phyloP scores from a whole-genome alignment of 257 asterid species.

The Gentiana straminea region DNA sequence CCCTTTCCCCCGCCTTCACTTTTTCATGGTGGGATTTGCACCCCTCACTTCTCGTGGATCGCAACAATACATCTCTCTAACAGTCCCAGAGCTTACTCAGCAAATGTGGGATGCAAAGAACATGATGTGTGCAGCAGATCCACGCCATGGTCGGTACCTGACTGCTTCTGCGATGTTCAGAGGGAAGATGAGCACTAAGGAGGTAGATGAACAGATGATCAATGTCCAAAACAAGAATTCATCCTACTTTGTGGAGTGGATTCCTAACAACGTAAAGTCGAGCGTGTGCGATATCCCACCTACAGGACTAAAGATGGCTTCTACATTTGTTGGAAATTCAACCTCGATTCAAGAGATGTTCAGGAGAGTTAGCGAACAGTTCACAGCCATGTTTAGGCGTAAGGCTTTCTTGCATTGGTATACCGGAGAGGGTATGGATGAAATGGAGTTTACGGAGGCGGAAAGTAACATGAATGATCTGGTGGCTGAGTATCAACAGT shows the following conservation, averaged over 20 bases:
- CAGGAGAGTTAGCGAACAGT: constrained; percentile 85
- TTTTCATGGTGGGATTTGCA: constrained; percentile 91
- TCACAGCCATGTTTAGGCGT: constrained; percentile 82
- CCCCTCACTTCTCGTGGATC: constrained; percentile 89
- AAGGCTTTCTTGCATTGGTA: constrained; percentile 96
- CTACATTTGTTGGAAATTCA: constrained; percentile 71
- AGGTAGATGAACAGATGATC: constrained; percentile 87
- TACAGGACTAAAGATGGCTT: constrained; percentile 67
- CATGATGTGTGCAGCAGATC: constrained; percentile 97
- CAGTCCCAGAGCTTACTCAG: constrained; percentile 79
- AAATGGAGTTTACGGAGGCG: constrained; percentile 86
- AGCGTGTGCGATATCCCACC: constrained; percentile 84
- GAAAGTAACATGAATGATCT: constrained; percentile 88
- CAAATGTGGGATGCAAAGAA: constrained; percentile 92
- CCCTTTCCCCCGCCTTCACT: constrained; percentile 89
- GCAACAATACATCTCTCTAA: constrained; percentile 72
- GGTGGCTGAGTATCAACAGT: constrained; percentile 87
- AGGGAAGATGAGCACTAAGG: constrained; percentile 89
- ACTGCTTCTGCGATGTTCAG: constrained; percentile 88
- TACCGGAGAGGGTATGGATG: constrained; percentile 91
- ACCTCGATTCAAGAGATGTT: constrained; percentile 88
- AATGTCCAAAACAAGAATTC: constrained; percentile 91
- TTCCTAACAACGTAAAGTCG: constrained; percentile 82
- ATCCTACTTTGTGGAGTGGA: constrained; percentile 85
- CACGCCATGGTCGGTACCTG: constrained; percentile 80